Conservation (phyloP, 257 asterid genomes). For the Anisodus tanguticus region DNA sequence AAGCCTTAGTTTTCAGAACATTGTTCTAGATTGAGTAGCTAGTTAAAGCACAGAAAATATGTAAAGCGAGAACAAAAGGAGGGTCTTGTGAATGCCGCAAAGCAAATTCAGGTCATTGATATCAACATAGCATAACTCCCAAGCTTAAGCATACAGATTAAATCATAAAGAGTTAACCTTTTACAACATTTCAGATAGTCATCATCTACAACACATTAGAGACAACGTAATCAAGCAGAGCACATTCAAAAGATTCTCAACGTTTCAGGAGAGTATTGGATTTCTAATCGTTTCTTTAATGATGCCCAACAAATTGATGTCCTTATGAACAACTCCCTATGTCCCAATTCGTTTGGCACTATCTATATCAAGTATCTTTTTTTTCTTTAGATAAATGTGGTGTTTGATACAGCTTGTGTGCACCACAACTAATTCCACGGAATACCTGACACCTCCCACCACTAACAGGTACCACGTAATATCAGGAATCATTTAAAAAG, state of each 20-base stretch:
- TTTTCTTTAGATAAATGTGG: too few relatives aligned
- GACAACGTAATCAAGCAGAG: neutral
- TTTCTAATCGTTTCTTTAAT: neutral
- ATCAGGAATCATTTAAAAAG: neutral
- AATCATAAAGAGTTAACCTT: slow-evolving; percentile 5
- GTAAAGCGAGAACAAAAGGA: neutral
- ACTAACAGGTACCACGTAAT: too few relatives aligned
- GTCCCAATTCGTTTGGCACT: neutral
- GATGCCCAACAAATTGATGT: neutral
- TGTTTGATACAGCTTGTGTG: too few relatives aligned
- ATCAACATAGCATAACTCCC: neutral
- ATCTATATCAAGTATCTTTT: too few relatives aligned
- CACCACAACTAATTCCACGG: too few relatives aligned
- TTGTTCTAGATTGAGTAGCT: slow-evolving; percentile 10
- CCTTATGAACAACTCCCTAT: neutral
- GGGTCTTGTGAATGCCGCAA: neutral
- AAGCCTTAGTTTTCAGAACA: neutral
- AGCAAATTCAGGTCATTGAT: neutral
- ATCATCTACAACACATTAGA: neutral
- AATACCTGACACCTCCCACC: too few relatives aligned
- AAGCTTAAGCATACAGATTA: neutral
- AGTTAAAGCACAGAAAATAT: neutral
- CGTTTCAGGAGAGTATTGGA: neutral
- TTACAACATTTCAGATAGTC: neutral
- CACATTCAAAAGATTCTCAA: neutral